Evolutionary conservation across 352 stramenopile species (phyloP).

Genomic region (Pythium scleroteichum): DNA sequence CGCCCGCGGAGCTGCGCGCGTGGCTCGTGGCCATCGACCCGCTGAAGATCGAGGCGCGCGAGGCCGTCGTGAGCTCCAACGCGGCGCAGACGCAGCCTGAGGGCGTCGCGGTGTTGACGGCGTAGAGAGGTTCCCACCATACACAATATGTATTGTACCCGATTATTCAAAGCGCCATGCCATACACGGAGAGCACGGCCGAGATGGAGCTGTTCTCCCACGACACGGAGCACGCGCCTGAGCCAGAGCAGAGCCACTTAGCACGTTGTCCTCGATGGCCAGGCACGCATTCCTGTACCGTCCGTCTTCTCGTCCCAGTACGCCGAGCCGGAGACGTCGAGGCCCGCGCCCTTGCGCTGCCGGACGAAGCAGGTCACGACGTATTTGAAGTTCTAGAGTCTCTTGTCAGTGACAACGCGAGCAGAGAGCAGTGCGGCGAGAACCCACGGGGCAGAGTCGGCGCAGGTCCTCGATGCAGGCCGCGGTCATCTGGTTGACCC

Average conservation of each 20-base stretch:
- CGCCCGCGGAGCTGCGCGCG: slow-evolving; percentile 54
- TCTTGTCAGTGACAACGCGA: not conserved
- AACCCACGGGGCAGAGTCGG: slow-evolving; percentile 52
- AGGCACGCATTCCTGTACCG: slow-evolving; percentile 45
- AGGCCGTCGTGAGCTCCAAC: slow-evolving; percentile 25
- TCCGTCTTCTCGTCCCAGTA: slow-evolving; percentile 81
- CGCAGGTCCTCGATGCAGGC: slow-evolving; percentile 71
- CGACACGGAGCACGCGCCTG: slow-evolving; percentile 67
- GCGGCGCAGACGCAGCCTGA: slow-evolving; percentile 28
- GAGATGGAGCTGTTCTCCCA: slow-evolving; percentile 80
- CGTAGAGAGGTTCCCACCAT: slow-evolving; percentile 6
- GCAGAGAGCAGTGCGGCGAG: not conserved
- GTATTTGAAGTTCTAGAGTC: slow-evolving; percentile 81
- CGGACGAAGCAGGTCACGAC: slow-evolving; percentile 72
- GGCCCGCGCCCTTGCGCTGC: slow-evolving; percentile 60
- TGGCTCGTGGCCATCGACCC: slow-evolving; percentile 76
- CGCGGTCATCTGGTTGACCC: slow-evolving; percentile 66
- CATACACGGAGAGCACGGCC: slow-evolving; percentile 68
- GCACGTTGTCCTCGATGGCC: too few species aligned
- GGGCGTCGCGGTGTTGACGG: slow-evolving; percentile 28
- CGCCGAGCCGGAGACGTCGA: slow-evolving; percentile 60
- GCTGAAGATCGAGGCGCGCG: slow-evolving; percentile 55
- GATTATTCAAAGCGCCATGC: slow-evolving; percentile 40
- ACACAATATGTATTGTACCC: not conserved
- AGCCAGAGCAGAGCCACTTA: not conserved